Base-by-base conservation (phyloP, 169 alveolate genomes). In the Eimeria tenella region DNA sequence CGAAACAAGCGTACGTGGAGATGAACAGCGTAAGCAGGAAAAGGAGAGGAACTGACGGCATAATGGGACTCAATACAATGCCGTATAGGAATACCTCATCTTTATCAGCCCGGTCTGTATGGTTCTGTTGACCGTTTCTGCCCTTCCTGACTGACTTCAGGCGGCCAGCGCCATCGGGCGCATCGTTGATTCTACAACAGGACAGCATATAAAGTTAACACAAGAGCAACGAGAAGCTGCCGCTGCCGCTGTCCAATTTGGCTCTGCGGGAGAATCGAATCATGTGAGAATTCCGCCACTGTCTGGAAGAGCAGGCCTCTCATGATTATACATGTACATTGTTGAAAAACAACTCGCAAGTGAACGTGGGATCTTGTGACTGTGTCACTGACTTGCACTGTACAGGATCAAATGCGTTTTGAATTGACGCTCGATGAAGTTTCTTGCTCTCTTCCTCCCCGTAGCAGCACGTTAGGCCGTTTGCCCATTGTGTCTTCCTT, bases 171-270 rank as follows among this genome's bases (percentile, higher is more conserved):
- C 60, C 53, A 58, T 73, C 60, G 56, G 11, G 23, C 56, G 56
- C 25, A 25, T 73, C 9, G 83, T 10, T 11, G 83, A 17, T 42
- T 31, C 70, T 3, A 15, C 75, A 58, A 60, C 10, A 17, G 21
- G 60, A 82, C 75, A 25, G 63, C 77, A 75, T 60, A 3, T 56
- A 11, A 0, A 31, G 42, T 60, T 82, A 25, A 82, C 77, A 42
- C 31, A 25, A 6, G 77, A 58, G 52, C 73, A 82, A 49, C 73
- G 55, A 11, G 90, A 52, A 7, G 90, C 90, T 82, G 90, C 90
- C 15, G 19, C 60, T 5, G 75, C 55, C 5, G 75, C 90, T 25
- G 90, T 82, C 31, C 11, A 60, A 10, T 1, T 56, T 50, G 90
- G 60, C 50, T 17, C 55, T 4, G 60, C n/a, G 13, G 49, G 25